Base-by-base conservation (phyloP, 2,329 filamentous ascomycete species). In the Fusarium sp. region DNA sequence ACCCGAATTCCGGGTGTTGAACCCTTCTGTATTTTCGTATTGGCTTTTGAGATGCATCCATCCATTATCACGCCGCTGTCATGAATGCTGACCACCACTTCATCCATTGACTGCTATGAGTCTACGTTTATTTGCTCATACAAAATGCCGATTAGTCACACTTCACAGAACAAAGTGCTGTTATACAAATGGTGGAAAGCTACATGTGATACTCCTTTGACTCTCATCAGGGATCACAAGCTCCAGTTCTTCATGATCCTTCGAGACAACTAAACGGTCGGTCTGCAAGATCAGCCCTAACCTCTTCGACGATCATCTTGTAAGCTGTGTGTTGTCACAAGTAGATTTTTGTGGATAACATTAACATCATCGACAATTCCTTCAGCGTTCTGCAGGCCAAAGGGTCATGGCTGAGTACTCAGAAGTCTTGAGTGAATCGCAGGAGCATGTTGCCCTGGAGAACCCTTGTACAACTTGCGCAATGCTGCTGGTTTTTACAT, bases 1-100 rank as follows among this genome's bases (percentile, higher is more conserved):
- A 18, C 32, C 61, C 62, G 62, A 65, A 65, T n/a, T 51, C 60
- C 60, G 62, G 47, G 16, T 16, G 21, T 37, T 28, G 34, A 46
- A 41, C 25, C 55, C 37, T 51, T 42, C 32, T 41, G 49, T 53
- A 58, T 57, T 63, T 63, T 64, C 49, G 61, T 63, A 64, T 59
- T 27, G 20, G 21, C 23, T 32, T 37, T 37, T 37, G 34, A n/a
- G 34, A 18, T 37, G 34, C 18, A 37, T 37, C 34, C 18, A 37
- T n/a, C 28, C 28, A 28, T 13, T 13, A n/a, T 37, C 34, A 45
- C 30, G 40, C 30, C 42, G 42, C 12, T 18, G 23, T 43, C 58
- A 20, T 49, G 28, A 34, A 25, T 55, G 47, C 42, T 62, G 37
- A 43, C n/a, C 30, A 34, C 53, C 42, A 55, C 27, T 51, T 37